phyloP scores from a whole-genome alignment of 805 yeast genomes.

The Wickerhamiella brachini region DNA sequence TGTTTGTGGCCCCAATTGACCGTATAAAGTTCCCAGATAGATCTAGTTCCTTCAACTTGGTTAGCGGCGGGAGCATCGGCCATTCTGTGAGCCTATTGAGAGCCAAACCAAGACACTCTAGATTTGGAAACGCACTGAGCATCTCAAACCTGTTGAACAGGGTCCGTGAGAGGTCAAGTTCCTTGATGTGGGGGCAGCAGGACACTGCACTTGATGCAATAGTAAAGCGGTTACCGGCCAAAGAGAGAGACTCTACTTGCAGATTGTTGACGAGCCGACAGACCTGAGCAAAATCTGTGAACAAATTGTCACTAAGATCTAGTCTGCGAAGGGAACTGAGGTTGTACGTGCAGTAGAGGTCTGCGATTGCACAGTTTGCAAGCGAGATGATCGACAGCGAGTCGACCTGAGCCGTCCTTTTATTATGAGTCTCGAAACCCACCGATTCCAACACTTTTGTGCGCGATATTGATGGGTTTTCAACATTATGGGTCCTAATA shows the following conservation, averaged over 20 bases:
- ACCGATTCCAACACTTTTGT: conserved; percentile 43
- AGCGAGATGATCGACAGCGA: conserved; percentile 38
- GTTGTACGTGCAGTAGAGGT: neutral
- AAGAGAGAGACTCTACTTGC: conserved; percentile 29
- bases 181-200: conserved; percentile 13
- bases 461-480: conserved; percentile 34
- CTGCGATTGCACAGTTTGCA: conserved; percentile 24
- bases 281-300: conserved; percentile 31
- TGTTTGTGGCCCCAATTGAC: neutral
- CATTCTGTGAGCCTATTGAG: conserved; percentile 27
- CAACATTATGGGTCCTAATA: conserved; percentile 22
- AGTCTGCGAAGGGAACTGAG: conserved; percentile 23
- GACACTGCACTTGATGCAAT: too few species aligned
- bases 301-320: conserved; percentile 49
- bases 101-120: conserved; percentile 10
- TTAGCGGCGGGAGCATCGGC: conserved; percentile 15
- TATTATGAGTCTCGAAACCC: conserved; percentile 49
- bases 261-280: conserved; percentile 27
- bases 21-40: conserved; percentile 28
- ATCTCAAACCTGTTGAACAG: conserved; percentile 2
- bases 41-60: conserved; percentile 20
- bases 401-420: conserved; percentile 34
- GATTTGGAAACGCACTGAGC: conserved; percentile 7
- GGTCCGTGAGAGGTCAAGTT: conserved; percentile 29
- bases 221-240: conserved; percentile 33